phyloP scores from a whole-genome alignment of 148 eudicot species.

The Nyssa sinensis region DNA sequence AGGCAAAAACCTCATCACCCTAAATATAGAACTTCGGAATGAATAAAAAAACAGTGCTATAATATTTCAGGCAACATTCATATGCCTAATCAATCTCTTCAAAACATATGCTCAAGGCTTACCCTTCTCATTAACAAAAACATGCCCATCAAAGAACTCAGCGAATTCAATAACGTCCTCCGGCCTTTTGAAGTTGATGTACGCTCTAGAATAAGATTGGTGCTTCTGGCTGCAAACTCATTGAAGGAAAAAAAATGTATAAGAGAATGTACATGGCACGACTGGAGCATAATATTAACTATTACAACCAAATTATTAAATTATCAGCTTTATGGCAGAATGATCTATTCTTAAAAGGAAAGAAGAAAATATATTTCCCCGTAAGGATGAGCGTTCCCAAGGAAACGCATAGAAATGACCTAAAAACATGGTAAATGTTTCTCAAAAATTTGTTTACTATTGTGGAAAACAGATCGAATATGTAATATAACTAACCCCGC shows the following conservation, averaged over 20 bases:
- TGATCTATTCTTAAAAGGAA: background rate
- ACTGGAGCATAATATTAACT: too few species aligned
- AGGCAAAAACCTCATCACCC: too few species aligned
- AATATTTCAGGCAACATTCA: background rate
- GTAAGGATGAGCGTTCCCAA: background rate
- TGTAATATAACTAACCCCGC: background rate
- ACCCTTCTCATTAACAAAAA: slow-evolving; percentile 73
- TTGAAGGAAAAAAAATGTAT: background rate
- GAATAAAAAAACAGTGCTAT: too few species aligned
- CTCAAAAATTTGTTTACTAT: background rate
- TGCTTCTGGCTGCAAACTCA: slow-evolving; percentile 50
- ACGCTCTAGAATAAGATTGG: slow-evolving; percentile 50
- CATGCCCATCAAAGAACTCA: slow-evolving; percentile 63
- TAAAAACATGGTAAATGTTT: slow-evolving; percentile 1
- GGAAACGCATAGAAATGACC: background rate
- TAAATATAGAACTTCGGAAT: too few species aligned
- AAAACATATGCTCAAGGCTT: too few species aligned
- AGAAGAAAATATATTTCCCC: too few species aligned
- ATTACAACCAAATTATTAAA: background rate
- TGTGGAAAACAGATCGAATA: background rate
- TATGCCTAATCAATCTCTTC: too few species aligned
- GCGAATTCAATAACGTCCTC: slow-evolving; percentile 71
- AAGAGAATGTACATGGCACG: background rate
- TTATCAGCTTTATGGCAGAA: background rate
- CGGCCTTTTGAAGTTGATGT: slow-evolving; percentile 49